phyloP scores from a whole-genome alignment of 2,329 filamentous ascomycete genomes.

The Fusarium tupiense region DNA sequence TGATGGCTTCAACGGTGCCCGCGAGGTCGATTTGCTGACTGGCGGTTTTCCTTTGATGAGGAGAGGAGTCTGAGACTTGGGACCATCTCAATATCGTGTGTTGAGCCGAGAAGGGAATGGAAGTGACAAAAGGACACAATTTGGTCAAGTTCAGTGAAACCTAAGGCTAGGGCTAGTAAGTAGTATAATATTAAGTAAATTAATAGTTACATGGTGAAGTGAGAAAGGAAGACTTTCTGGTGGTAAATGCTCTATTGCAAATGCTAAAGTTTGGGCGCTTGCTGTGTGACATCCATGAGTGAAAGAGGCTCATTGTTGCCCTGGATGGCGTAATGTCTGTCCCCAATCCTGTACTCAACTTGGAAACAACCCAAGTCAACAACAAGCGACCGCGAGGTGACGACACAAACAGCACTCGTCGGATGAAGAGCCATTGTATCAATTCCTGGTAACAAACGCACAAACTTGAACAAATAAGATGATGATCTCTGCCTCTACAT shows the following conservation, averaged over 20 bases:
- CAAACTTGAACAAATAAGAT: accelerated
- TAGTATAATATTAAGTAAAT: too few species aligned
- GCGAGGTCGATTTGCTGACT: neutral
- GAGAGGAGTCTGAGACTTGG: too few species aligned
- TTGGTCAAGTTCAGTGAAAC: neutral
- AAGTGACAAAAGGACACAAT: neutral
- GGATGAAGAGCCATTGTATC: too few species aligned
- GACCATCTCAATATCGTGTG: neutral
- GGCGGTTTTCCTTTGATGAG: too few species aligned
- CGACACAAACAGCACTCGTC: neutral
- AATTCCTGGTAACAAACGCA: neutral
- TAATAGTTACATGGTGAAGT: neutral
- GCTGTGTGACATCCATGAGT: neutral
- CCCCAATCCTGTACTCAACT: neutral
- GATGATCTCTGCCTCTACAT: too few species aligned
- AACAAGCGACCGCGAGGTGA: neutral
- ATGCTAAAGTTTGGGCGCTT: accelerated
- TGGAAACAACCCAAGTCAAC: neutral
- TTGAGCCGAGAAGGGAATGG: neutral
- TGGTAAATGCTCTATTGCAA: neutral
- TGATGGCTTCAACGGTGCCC: neutral
- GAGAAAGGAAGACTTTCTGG: too few species aligned
- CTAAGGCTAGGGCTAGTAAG: too few species aligned
- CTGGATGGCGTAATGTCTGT: neutral
- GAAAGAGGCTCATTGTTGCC: neutral